Percentiles rank a stretch among this genome's conserved stretches.
These are phyloP conservation scores for Fagopyrum esculentum DNA, from an alignment of 148 eudicot genomes.

Conservation along the genomic window DNA sequence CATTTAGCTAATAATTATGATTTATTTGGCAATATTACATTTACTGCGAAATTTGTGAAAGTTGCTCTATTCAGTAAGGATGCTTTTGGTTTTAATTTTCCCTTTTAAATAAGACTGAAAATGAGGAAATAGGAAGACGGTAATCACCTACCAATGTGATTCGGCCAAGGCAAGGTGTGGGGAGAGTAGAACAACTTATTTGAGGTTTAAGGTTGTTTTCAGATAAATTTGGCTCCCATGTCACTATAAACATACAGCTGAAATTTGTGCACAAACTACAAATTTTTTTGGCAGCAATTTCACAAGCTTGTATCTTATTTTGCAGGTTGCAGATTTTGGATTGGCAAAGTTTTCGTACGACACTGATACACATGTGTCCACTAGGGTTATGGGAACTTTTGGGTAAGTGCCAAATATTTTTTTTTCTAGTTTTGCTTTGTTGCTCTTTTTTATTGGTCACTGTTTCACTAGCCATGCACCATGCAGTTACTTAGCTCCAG, in stretches of 20 bases:
- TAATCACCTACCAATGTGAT: background rate
- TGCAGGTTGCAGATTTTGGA: conserved; percentile 14
- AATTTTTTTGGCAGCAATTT: background rate
- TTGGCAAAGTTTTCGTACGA: conserved; percentile 12
- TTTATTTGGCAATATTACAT: background rate
- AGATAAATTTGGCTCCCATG: background rate
- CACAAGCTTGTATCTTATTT: background rate
- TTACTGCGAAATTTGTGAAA: background rate
- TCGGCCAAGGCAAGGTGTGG: background rate
- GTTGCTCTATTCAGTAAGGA: background rate
- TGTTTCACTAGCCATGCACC: background rate
- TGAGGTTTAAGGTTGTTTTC: background rate
- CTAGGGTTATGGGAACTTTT: conserved; percentile 17
- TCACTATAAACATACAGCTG: background rate
- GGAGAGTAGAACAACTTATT: background rate
- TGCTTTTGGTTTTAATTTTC: background rate
- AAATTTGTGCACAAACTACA: background rate
- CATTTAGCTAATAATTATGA: background rate
- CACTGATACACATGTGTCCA: conserved; percentile 10
- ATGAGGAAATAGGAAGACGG: background rate
- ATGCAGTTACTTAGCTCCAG: conserved; percentile 11
- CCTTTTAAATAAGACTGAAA: background rate
- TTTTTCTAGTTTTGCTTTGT: background rate
- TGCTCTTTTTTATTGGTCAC: background rate
- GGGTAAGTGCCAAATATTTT: conserved; percentile 8